These are phyloP conservation scores for Vigna unguiculata DNA, from an alignment of 306 rosid species.

Conservation along the genomic window DNA sequence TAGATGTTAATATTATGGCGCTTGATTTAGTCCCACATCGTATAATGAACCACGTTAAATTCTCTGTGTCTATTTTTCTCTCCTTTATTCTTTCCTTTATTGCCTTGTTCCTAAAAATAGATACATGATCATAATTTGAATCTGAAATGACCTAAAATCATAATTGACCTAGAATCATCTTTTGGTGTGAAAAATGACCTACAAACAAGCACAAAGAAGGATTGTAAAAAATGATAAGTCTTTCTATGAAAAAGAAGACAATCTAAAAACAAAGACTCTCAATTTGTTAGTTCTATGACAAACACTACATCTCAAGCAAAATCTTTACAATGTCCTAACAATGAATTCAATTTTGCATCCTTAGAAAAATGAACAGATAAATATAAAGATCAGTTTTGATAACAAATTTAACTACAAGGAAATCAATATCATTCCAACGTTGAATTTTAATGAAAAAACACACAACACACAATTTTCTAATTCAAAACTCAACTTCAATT, in stretches of 20 bases:
- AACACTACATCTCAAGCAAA: conserved; percentile 2
- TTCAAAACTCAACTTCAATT: conserved; percentile 23
- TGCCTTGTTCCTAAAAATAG: too few relatives aligned
- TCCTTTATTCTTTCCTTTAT: too few relatives aligned
- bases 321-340: conserved; percentile 25
- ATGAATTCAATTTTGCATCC: conserved; percentile 15
- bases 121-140: too few relatives aligned
- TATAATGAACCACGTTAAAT: too few relatives aligned
- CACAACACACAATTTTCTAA: conserved; percentile 11
- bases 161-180: conserved; percentile 87
- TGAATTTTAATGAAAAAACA: conserved; percentile 9
- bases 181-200: conserved; percentile 92
- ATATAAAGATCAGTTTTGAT: neutral
- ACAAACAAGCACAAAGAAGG: conserved; percentile 25
- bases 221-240: neutral
- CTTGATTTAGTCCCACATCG: too few relatives aligned
- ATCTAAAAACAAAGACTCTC: conserved; percentile 20
- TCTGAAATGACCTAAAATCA: too few relatives aligned
- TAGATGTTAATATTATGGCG: too few relatives aligned
- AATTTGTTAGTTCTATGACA: conserved; percentile 34
- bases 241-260: conserved; percentile 8
- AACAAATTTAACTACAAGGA: neutral
- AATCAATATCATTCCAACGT: neutral
- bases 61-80: too few relatives aligned
- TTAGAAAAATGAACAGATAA: neutral